Conservation (phyloP, 108 stramenopile genomes). For the Fragilaria radians region DNA sequence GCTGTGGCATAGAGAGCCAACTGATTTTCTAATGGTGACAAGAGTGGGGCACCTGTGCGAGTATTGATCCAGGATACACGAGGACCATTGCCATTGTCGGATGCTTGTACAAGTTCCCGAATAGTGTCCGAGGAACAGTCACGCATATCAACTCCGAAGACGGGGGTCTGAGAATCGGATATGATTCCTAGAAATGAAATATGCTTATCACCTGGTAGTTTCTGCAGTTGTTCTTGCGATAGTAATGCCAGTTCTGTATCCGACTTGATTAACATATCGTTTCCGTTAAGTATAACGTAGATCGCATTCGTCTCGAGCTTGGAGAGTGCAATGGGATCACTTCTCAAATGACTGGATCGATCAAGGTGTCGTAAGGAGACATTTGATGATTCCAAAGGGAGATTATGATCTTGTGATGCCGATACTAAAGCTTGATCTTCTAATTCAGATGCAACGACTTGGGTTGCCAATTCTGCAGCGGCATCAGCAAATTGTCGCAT, state of each 20-base stretch:
- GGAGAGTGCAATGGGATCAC: constrained; percentile 24
- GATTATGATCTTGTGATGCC: neutral
- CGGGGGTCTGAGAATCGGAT: constrained; percentile 6
- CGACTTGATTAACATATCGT: constrained; percentile 22
- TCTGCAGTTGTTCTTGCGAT: constrained; percentile 3
- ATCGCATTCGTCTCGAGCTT: constrained; percentile 40
- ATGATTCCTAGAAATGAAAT: constrained; percentile 45
- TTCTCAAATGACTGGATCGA: constrained; percentile 49
- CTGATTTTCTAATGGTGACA: constrained; percentile 50
- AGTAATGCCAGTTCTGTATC: constrained; percentile 26
- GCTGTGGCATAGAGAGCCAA: constrained; percentile 74
- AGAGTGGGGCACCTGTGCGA: constrained; percentile 54
- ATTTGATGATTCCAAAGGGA: neutral
- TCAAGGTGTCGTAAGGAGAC: constrained; percentile 23
- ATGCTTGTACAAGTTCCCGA: neutral
- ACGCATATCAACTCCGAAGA: constrained; percentile 46
- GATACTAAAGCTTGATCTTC: constrained; percentile 1
- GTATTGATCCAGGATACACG: constrained; percentile 62
- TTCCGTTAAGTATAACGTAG: constrained; percentile 41
- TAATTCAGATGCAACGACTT: neutral
- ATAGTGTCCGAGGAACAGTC: no score
- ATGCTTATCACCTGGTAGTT: constrained; percentile 1
- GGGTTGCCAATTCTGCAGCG: constrained; percentile 48
- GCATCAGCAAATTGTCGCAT: constrained; percentile 79
- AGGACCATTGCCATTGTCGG: constrained; percentile 1